Evolutionary conservation across 163 green algal genomes (phyloP).

Genomic region (Volvox carteri): DNA sequence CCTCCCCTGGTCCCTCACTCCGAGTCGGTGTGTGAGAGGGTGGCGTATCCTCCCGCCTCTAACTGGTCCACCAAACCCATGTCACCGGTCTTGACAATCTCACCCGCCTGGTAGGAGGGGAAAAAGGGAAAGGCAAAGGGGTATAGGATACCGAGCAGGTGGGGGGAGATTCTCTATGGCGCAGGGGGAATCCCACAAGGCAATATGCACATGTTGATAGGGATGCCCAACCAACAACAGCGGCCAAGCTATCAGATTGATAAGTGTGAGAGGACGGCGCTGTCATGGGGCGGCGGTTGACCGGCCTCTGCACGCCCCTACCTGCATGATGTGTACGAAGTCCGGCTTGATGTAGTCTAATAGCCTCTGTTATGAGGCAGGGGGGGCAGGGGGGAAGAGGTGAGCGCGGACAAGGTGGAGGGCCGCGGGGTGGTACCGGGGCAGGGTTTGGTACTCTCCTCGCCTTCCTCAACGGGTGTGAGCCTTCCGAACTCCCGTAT

Average conservation of each 20-base stretch:
- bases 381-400: not conserved
- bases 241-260: too few species aligned
- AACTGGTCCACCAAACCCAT: conserved; percentile 88
- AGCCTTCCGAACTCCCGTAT: too few species aligned
- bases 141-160: too few species aligned
- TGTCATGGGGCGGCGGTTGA: too few species aligned
- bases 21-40: conserved; percentile 32
- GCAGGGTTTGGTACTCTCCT: too few species aligned
- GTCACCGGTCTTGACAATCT: conserved; percentile 91
- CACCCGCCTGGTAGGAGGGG: conserved; percentile 58
- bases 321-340: conserved; percentile 96
- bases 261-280: too few species aligned
- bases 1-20: not conserved
- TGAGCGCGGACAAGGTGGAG: not conserved
- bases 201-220: too few species aligned
- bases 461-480: too few species aligned
- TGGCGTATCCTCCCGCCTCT: conserved; percentile 86
- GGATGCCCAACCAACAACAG: too few species aligned
- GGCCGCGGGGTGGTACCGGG: not conserved
- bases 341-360: conserved; percentile 96
- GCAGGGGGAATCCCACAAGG: too few species aligned
- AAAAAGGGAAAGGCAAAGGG: not conserved
- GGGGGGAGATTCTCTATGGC: too few species aligned
- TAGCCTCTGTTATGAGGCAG: conserved; percentile 78
- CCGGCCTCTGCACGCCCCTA: too few species aligned